Evolutionary conservation across 352 stramenopile genomes (phyloP).

Genomic region (Phytophthora quininea): DNA sequence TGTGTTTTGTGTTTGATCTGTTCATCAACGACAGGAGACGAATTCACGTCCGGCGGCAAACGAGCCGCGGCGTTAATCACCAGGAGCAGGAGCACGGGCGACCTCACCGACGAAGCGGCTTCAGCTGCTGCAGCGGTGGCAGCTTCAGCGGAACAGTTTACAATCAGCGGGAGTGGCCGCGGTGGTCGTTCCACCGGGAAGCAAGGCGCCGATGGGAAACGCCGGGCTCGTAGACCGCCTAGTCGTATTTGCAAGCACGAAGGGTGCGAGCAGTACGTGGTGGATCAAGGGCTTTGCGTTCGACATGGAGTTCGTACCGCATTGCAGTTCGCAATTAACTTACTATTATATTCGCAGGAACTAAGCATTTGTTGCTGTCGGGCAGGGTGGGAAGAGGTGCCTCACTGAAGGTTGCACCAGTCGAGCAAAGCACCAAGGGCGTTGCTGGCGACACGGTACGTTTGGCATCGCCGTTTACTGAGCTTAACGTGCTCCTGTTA

Average conservation of each 20-base stretch:
- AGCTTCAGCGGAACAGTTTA: neutral
- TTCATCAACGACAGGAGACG: constrained; percentile 18
- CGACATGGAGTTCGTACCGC: constrained; percentile 63
- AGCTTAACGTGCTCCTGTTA: neutral
- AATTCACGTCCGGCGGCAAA: constrained; percentile 27
- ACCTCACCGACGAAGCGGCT: constrained; percentile 26
- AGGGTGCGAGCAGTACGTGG: constrained; percentile 79
- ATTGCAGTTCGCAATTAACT: neutral
- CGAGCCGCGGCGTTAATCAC: constrained; percentile 25
- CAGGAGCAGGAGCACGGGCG: constrained; percentile 39
- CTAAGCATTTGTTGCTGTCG: constrained; percentile 1
- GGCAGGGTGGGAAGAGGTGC: constrained; percentile 73
- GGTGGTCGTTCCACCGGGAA: constrained; percentile 16
- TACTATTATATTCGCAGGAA: neutral
- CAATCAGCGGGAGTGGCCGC: constrained; percentile 14
- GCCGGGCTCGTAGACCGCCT: constrained; percentile 53
- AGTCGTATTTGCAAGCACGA: constrained; percentile 79
- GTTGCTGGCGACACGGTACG: constrained; percentile 76
- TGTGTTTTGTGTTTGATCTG: constrained; percentile 4
- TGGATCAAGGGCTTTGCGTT: constrained; percentile 78
- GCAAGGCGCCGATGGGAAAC: constrained; percentile 51
- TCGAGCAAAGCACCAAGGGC: constrained; percentile 74
- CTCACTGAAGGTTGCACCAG: constrained; percentile 62
- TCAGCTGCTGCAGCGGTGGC: neutral
- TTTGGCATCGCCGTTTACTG: neutral